Evolutionary conservation across 371 early-diverging fungal genomes (phyloP), one percentile per base, ranked within the genome.

Genomic region (Basidiobolus meristosporus): DNA sequence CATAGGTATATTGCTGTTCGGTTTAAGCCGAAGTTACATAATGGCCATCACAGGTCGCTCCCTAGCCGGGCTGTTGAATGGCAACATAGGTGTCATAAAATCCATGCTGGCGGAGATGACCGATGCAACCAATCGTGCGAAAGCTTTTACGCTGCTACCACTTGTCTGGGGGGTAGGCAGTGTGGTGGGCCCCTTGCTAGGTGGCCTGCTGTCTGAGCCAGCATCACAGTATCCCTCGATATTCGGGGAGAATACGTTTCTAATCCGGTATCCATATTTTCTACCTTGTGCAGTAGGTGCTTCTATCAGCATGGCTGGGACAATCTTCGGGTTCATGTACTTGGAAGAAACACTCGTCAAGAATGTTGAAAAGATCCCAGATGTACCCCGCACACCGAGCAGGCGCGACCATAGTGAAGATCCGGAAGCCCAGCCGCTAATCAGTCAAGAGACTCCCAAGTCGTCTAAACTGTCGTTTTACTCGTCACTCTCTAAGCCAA

Each of bases 31-130:
- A 20, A 63, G 71, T 2, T 70, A 72, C 31, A 33, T 50, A 3
- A 73, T 67, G 70, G 89, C 87, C 2, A 41, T 88, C 18, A 47
- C 56, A 6, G 59, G 70, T 10, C 68, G 87, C 3, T 53, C 62
- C 9, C 38, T 75, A 22, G 74, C 77, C 46, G 92, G 92, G 4
- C 40, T 82, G 14, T 47, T 90, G 32, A 84, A 82, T 50, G 76
- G 72, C 11, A 92, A 88, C 44, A 62, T 79, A 11, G 81, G 79
- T 7, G 82, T 86, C 1, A 61, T 79, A 18, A 89, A 89, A 53
- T 74, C 78, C n/a, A 76, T 86, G 57, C 56, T 89, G 18, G 82
- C 81, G 3, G 93, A 92, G 50, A 59, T 88, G 37, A 79, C 85
- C 2, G 82, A 86, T 45, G 50, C 61, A 7, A 72, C 82, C 0